phyloP scores from a whole-genome alignment of 1,284 basidiomycete species.

The Erythrobasidium hasegawianum region DNA sequence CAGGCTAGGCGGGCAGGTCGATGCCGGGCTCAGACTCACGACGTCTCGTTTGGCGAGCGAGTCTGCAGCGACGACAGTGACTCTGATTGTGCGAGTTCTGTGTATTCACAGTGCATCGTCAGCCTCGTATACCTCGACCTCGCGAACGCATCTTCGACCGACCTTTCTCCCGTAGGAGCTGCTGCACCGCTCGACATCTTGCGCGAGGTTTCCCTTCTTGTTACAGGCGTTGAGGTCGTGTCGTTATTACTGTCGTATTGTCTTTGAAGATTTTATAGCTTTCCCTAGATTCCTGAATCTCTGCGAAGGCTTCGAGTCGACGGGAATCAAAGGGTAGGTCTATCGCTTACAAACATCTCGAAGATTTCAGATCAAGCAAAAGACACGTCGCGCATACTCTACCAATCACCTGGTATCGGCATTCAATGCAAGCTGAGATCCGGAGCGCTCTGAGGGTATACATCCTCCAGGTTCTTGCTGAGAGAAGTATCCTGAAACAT shows the following conservation, averaged over 20 bases:
- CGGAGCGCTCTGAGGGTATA: constrained; percentile 12
- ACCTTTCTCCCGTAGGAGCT: background rate
- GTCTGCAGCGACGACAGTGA: constrained; percentile 67
- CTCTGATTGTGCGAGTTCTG: constrained; percentile 28
- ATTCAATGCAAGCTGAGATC: constrained; percentile 21
- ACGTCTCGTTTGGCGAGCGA: constrained; percentile 84
- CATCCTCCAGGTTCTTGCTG: too few relatives aligned
- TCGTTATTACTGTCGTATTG: background rate
- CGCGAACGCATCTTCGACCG: background rate
- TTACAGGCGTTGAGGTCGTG: background rate
- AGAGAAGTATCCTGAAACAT: background rate
- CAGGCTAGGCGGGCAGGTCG: constrained; percentile 5
- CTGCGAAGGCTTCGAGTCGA: background rate
- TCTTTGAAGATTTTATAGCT: background rate
- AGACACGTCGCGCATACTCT: too few relatives aligned
- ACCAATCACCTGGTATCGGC: too few relatives aligned
- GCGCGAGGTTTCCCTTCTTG: background rate
- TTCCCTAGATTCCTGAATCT: too few relatives aligned
- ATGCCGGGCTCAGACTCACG: constrained; percentile 16
- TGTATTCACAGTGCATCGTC: too few relatives aligned
- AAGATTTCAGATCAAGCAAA: too few relatives aligned
- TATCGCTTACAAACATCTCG: background rate
- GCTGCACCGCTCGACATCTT: constrained; percentile 10
- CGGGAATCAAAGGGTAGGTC: background rate
- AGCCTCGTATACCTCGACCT: too few relatives aligned